Evolutionary conservation across 2,329 filamentous ascomycete genomes (phyloP).

Genomic region (Aspergillus glaucus): DNA sequence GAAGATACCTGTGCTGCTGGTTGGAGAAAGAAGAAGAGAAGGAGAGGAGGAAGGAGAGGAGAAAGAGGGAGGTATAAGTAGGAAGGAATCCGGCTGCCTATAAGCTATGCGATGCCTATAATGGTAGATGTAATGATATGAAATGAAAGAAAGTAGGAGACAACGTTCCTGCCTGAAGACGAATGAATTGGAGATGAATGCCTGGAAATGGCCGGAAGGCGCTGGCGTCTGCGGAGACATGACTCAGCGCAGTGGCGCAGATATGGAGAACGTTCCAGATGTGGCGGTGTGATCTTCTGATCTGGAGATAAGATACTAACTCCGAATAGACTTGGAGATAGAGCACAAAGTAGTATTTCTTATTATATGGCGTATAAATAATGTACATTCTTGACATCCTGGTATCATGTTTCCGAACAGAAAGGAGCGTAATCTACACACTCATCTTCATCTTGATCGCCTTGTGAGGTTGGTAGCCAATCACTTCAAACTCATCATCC

Average conservation of each 20-base stretch:
- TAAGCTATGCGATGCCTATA: too few species aligned
- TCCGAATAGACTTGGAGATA: too few species aligned
- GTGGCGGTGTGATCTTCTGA: neutral
- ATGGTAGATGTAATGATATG: too few species aligned
- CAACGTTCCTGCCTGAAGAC: too few species aligned
- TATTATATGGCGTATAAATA: too few species aligned
- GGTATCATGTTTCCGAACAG: conserved; percentile 13
- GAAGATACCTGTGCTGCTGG: neutral
- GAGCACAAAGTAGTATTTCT: too few species aligned
- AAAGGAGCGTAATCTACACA: conserved; percentile 49
- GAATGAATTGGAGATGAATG: neutral
- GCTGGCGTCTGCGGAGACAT: neutral
- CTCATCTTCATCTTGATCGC: conserved; percentile 98
- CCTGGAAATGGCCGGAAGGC: neutral
- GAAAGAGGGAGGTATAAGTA: neutral
- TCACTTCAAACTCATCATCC: conserved; percentile 77
- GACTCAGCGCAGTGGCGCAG: neutral
- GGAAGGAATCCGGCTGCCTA: too few species aligned
- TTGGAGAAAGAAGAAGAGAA: too few species aligned
- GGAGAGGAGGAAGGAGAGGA: too few species aligned
- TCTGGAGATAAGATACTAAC: neutral
- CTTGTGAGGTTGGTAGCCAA: conserved; percentile 87
- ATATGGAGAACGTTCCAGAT: neutral
- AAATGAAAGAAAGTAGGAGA: neutral
- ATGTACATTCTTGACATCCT: neutral